Base-by-base conservation (phyloP, 2,329 filamentous ascomycete genomes). In the Dendrostoma leiphaemia region DNA sequence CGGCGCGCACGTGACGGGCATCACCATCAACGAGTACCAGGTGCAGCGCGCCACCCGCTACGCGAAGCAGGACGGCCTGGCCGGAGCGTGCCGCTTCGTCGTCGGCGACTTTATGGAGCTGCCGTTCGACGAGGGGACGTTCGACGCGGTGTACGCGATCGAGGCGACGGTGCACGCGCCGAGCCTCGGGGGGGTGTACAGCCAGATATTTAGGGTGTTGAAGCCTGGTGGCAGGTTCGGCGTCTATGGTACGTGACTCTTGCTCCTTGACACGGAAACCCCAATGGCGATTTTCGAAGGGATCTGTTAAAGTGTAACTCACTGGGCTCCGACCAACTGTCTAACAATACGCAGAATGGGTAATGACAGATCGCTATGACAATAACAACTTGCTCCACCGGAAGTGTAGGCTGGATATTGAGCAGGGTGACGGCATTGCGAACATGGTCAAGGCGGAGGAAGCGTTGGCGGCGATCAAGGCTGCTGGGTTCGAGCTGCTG, bases 21-120 rank as follows among this genome's bases (percentile, higher is more conserved):
- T 91, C 71, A 91, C 90, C 78, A 90, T 90, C 80, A 91, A 89
- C 69, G 85, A 89, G 72, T 91, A 90, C 74, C 88, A 90, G 72
- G 90, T 91, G 61, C 80, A 90, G 70, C 83, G 88, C 58, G 87
- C 86, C 4, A 85, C 82, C 23, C 74, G 73, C 37, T 89, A 90
- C 66, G 86, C 86, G 1, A 71, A 77, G 61, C 83, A 84, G 66
- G 85, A 88, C 67, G 84, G 84, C 26, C 73, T 91, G 32, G 74
- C 78, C 3, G 68, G 87, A 63, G 83, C 88, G 71, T 72, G 89
- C 61, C 79, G 74, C 60, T 89, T 86, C 64, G 79, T 83, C 58
- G 89, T 90, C 75, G 88, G 86, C 35, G 88, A 91, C 65, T 91
- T 91, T 69, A 89, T 90, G 88, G 78, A 90, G 77, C 89, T 91